Conservation (phyloP, 768 basidiomycete genomes). For the Mycena maculata region DNA sequence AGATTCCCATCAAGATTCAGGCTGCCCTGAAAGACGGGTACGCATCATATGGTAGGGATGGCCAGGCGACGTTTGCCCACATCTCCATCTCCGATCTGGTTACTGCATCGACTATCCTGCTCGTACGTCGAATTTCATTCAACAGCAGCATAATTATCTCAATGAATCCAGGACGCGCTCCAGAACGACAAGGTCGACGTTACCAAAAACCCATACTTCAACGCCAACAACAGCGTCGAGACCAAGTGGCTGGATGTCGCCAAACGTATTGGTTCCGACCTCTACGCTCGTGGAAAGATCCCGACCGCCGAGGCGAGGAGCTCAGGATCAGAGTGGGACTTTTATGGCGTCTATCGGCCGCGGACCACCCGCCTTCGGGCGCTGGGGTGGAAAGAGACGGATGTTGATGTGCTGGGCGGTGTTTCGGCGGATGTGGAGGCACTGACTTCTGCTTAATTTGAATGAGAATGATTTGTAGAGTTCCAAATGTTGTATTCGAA, state of each 20-base stretch:
- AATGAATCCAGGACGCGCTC: background rate
- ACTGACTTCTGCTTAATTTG: background rate
- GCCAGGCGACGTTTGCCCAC: constrained; percentile 2
- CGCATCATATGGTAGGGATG: constrained; percentile 3
- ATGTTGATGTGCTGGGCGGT: constrained; percentile 4
- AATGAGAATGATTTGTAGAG: too few species aligned
- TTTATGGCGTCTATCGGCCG: constrained; percentile 12
- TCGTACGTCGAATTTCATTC: background rate
- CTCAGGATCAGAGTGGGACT: background rate
- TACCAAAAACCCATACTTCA: constrained; percentile 13
- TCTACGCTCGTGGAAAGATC: constrained; percentile 5
- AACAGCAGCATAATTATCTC: background rate
- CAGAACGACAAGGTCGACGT: constrained; percentile 8
- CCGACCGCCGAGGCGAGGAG: constrained; percentile 4
- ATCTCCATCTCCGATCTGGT: constrained; percentile 7
- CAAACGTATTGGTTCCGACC: background rate
- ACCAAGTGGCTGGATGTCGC: constrained; percentile 2
- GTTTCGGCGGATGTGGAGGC: constrained; percentile 1
- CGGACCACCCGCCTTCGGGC: constrained; percentile 1
- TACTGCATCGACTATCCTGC: constrained; percentile 1
- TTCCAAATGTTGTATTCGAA: too few species aligned
- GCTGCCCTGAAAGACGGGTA: constrained; percentile 3
- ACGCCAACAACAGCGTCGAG: constrained; percentile 9
- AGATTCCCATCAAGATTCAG: constrained; percentile 9
- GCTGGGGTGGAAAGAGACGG: constrained; percentile 8